phyloP scores from a whole-genome alignment of 345 rosid genomes.

The Euphorbia peplus region DNA sequence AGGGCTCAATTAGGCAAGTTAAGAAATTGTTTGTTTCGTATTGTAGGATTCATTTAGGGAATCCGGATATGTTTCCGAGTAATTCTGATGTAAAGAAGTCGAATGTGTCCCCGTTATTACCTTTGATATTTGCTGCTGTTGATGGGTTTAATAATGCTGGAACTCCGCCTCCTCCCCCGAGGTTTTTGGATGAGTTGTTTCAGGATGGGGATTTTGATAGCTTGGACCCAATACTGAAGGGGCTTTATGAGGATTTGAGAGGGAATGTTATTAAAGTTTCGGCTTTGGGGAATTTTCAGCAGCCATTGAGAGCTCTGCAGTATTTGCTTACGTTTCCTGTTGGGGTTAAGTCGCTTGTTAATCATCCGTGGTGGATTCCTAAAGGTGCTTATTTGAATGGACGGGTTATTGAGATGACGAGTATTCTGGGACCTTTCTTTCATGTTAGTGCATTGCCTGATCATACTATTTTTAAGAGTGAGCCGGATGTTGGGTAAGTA shows the following conservation, averaged over 20 bases:
- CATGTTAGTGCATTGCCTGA: constrained; percentile 95
- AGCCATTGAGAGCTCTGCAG: constrained; percentile 75
- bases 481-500: constrained; percentile 96
- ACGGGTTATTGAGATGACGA: constrained; percentile 89
- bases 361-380: constrained; percentile 94
- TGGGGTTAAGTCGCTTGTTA: constrained; percentile 79
- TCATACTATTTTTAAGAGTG: constrained; percentile 74
- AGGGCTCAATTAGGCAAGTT: constrained; percentile 51
- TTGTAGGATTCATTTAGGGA: constrained; percentile 67
- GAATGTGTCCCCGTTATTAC: constrained; percentile 55
- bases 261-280: constrained; percentile 74
- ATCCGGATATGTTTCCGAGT: constrained; percentile 60
- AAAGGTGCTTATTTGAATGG: constrained; percentile 82
- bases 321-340: constrained; percentile 64
- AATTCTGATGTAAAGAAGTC: constrained; percentile 22
- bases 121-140: constrained; percentile 60
- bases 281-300: constrained; percentile 82
- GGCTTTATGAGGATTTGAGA: constrained; percentile 85
- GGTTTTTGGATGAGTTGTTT: constrained; percentile 81
- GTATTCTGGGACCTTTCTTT: constrained; percentile 93
- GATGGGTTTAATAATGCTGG: constrained; percentile 44
- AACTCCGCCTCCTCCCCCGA: constrained; percentile 44
- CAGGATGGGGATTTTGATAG: constrained; percentile 76
- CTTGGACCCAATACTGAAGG: constrained; percentile 72
- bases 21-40: constrained; percentile 72